Conservation (phyloP, 805 yeast genomes). For the Candida jianshihensis region DNA sequence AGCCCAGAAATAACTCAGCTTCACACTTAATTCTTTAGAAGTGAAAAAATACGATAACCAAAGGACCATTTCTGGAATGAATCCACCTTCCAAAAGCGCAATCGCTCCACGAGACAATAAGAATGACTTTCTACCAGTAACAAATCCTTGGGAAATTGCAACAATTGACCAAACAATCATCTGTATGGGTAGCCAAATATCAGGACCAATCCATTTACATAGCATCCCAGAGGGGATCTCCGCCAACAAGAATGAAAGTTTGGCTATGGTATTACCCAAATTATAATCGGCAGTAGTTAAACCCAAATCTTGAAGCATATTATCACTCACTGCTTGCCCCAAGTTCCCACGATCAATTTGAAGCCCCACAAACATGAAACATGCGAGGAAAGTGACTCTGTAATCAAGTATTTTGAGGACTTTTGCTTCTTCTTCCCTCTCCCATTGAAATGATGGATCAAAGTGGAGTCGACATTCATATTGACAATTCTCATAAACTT, state of each 20-base stretch:
- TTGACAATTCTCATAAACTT: conserved; percentile 37
- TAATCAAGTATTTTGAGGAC: conserved; percentile 44
- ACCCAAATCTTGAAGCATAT: conserved; percentile 42
- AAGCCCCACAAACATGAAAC: conserved; percentile 49
- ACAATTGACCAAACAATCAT: conserved; percentile 53
- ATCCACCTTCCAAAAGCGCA: conserved; percentile 59
- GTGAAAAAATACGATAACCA: conserved; percentile 69
- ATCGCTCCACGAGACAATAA: conserved; percentile 41
- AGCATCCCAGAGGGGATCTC: conserved; percentile 61
- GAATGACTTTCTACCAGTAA: conserved; percentile 36
- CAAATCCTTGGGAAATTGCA: conserved; percentile 42
- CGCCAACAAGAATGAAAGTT: conserved; percentile 41
- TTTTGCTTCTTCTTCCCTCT: conserved; percentile 40
- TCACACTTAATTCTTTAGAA: conserved; percentile 46
- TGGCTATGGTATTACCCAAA: conserved; percentile 47
- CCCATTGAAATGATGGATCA: conserved; percentile 54
- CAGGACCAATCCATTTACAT: conserved; percentile 56
- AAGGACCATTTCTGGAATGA: conserved; percentile 54
- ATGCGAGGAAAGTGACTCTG: conserved; percentile 49
- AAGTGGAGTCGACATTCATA: conserved; percentile 49
- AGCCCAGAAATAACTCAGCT: conserved; percentile 57
- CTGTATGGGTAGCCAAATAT: conserved; percentile 52
- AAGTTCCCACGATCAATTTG: conserved; percentile 54
- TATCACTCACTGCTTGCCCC: conserved; percentile 51
- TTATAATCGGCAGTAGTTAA: conserved; percentile 52